Base-by-base conservation (phyloP, 169 alveolate species). In the Sarcocystis neurona region DNA sequence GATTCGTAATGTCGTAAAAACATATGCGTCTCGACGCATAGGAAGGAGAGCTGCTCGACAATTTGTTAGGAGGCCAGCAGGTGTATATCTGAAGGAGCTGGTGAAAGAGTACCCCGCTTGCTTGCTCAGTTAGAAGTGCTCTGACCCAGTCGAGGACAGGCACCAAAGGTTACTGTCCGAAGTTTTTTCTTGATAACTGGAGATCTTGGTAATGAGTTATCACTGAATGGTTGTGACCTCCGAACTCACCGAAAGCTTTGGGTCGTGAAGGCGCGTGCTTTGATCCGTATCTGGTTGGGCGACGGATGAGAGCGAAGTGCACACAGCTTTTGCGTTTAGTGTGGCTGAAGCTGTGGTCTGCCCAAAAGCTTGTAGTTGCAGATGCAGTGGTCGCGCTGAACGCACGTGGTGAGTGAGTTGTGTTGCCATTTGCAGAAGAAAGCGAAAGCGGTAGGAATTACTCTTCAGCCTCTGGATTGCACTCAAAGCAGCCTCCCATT, bases 391-490 rank as follows among this genome's bases (percentile, higher is more conserved):
- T 70, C 47, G 27, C 10, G 27, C 47, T 10, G 18, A 70, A 34
- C 34, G 41, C 23, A 20, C 47, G 10, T 70, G 27, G 10, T 10
- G 80, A 20, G 23, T 70, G 47, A 34, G 56, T 48, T 6, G 20
- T 79, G 15, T 27, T 70, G 60, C 74, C 18, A 39, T 23, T 41
- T 53, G 30, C 85, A 88, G 92, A 88, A 77, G 46, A 80, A 63
- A 37, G 92, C 89, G 56, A 47, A 44, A 60, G 58, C 58, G 47
- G 92, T 82, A 2, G 88, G 88, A 39, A 72, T 88, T 44, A 10
- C 63, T 6, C 43, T 88, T 46, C 72, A 88, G 41, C 32, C 37
- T 2, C 82, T 88, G 23, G 88, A 79, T 10, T 15, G 41, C 6
- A 47, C 53, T 2, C 72, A 74, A 30, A 63, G 50, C 53, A 34